Evolutionary conservation across 345 rosid genomes (phyloP), one percentile per base, ranked within the genome.

Genomic region (Dimocarpus longan): DNA sequence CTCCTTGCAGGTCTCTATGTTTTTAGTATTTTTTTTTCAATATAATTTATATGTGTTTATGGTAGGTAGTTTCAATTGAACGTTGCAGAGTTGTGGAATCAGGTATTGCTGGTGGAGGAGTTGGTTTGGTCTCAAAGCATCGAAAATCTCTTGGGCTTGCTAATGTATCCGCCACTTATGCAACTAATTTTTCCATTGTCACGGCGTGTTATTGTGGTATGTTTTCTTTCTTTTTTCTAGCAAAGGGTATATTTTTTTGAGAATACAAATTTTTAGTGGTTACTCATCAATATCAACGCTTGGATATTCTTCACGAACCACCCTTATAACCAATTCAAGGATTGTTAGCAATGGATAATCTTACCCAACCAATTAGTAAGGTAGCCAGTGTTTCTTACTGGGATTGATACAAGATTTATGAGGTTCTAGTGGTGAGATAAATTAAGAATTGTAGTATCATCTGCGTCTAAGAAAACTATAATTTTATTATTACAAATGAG

Each of bases 201-300:
- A 76, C 89, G 22, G 93, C 89, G 77, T 94, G 89, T 86, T 94
- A 94, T 75, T 90, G 97, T 32, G 98, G 98, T 93, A 85, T 70
- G 62, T 26, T 15, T 70, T 80, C 74, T 42, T 69, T 73, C 28
- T 6, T 40, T 66, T 57, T 8, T 39, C 22, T 8, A 46, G 1
- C 50, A 42, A 42, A 46, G 50, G 11, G 50, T 7, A 44, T 44
- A 44, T n/a, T n/a, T n/a, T n/a, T n/a, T 32, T 32, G 37, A 32
- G 37, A 3, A 32, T 32, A 32, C 37, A 32, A 32, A 32, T 32
- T 32, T 32, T 32, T 32, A 32, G 37, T 32, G 37, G 37, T 32
- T 32, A 32, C 37, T 32, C 37, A 32, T 32, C 37, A 2, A 32
- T 32, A 32, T 2, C 37, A 3, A 32, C 37, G 3, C 37, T 32